Evolutionary conservation across 2,329 filamentous ascomycete species (phyloP), one percentile per base, ranked within the genome.

Genomic region (Immersiporthe knoxdaviesiana): DNA sequence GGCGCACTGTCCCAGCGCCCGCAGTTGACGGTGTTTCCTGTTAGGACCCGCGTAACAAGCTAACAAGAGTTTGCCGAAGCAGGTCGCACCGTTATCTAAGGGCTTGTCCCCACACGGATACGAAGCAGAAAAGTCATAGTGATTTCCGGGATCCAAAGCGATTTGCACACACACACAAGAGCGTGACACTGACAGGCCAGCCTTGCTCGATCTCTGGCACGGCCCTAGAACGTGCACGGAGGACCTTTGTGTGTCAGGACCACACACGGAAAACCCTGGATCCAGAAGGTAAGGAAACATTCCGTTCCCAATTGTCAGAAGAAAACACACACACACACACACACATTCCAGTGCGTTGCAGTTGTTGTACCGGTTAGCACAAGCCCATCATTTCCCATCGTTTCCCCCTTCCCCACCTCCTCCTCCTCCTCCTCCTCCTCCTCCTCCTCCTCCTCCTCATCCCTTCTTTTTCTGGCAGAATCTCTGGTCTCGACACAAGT

Each of bases 281-380:
- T 64, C 67, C 67, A 71, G 67, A 69, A 63, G 44, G 69, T 71
- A 71, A 69, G 67, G 62, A 71, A 71, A 67, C 64, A 69, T 65
- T 65, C 62, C 63, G 47, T 69, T 63, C 54, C 44, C 67, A 67
- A 41, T 60, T 71, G 39, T 54, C 63, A 71, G 67, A 65, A 67
- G n/a, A n/a, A n/a, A n/a, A n/a, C n/a, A n/a, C n/a, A n/a, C n/a
- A n/a, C n/a, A n/a, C n/a, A n/a, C n/a, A n/a, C n/a, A n/a, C n/a
- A n/a, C n/a, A 69, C 69, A 71, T 71, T 71, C 69, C 69, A 71
- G 67, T 69, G 67, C 63, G 47, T 69, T 68, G 68, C 44, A 50
- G 58, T 44, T 65, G 54, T 68, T 70, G 69, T 64, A 56, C 63
- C 67, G 27, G 62, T 50, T 39, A 37, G 54, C 56, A 56, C 62